A percentile compares a stretch with the other conserved stretches of the same genome.
phyloP scores from a whole-genome alignment of 805 yeast genomes.

The Candida silvatica region DNA sequence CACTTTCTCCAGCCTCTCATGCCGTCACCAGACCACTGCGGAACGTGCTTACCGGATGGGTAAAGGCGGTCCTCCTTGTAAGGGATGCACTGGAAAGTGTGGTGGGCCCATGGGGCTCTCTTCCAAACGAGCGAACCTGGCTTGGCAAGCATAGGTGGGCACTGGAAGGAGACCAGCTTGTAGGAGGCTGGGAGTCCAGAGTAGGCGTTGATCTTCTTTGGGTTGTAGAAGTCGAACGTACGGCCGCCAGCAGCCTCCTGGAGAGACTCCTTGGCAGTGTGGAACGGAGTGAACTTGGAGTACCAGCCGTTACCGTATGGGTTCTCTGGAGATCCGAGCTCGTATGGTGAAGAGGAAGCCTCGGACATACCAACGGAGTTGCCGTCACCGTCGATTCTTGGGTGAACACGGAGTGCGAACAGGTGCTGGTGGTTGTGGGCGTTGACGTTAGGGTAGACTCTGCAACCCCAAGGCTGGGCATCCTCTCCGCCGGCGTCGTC shows the following conservation, averaged over 20 bases:
- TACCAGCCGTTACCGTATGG: constrained; percentile 73
- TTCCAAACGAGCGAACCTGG: constrained; percentile 67
- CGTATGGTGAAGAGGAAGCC: constrained; percentile 49
- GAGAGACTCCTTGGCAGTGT: constrained; percentile 58
- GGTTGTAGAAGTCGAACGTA: constrained; percentile 75
- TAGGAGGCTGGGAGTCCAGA: constrained; percentile 71
- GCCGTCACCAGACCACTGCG: constrained; percentile 69
- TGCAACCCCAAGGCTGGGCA: constrained; percentile 71
- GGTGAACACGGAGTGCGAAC: constrained; percentile 70
- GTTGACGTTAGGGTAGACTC: constrained; percentile 70
- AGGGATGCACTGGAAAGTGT: constrained; percentile 61
- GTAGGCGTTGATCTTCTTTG: constrained; percentile 53
- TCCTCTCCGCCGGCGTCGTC: constrained; percentile 58
- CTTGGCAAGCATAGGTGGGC: constrained; percentile 66
- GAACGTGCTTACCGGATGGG: constrained; percentile 76
- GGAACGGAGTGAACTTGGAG: constrained; percentile 56
- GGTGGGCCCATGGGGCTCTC: constrained; percentile 77
- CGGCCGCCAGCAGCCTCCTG: constrained; percentile 59
- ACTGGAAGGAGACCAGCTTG: constrained; percentile 68
- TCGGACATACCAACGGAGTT: constrained; percentile 67
- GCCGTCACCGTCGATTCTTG: constrained; percentile 73
- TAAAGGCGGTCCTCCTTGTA: constrained; percentile 65
- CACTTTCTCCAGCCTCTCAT: constrained; percentile 57
- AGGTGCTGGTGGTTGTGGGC: constrained; percentile 87
- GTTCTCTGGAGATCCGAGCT: constrained; percentile 61